These are phyloP conservation scores for Hirsutella thompsonii DNA, from an alignment of 2,329 filamentous ascomycete genomes.

Conservation along the genomic window DNA sequence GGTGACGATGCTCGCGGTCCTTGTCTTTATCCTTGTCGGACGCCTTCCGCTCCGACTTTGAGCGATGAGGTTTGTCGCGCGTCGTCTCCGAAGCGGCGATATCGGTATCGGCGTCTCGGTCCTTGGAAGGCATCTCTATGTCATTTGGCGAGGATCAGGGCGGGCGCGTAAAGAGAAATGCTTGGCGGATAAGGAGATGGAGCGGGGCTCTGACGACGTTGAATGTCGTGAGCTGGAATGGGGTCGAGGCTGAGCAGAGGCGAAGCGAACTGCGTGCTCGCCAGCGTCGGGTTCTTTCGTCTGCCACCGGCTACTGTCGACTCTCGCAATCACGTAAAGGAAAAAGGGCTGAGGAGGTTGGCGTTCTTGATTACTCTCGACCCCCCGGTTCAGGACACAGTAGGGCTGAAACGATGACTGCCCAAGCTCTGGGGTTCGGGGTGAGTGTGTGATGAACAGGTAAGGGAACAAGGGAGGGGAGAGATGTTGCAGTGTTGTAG, in stretches of 20 bases:
- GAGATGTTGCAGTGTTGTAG: not conserved
- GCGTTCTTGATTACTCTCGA: too few relatives aligned
- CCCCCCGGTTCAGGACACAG: too few relatives aligned
- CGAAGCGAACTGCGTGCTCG: too few relatives aligned
- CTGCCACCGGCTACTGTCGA: too few relatives aligned
- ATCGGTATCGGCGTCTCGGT: slow-evolving; percentile 25
- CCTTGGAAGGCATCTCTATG: slow-evolving; percentile 25
- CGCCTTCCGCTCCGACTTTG: slow-evolving; percentile 25
- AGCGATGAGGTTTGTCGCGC: slow-evolving; percentile 26
- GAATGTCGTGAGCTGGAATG: too few relatives aligned
- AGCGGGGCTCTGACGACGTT: not conserved
- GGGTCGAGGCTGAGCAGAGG: too few relatives aligned
- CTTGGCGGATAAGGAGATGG: not conserved
- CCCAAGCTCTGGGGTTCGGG: not conserved
- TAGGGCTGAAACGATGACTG: slow-evolving; percentile 1
- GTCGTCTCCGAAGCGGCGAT: slow-evolving; percentile 20
- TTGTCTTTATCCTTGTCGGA: slow-evolving; percentile 6
- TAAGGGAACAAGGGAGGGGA: not conserved
- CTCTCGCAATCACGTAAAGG: too few relatives aligned
- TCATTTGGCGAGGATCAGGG: slow-evolving; percentile 10
- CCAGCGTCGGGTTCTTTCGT: too few relatives aligned
- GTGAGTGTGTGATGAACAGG: too few relatives aligned
- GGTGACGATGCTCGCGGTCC: slow-evolving; percentile 21
- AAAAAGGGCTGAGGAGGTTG: too few relatives aligned
- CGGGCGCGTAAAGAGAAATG: not conserved